phyloP scores from a whole-genome alignment of 2,329 filamentous ascomycete species.

The Kalmusia sp. region DNA sequence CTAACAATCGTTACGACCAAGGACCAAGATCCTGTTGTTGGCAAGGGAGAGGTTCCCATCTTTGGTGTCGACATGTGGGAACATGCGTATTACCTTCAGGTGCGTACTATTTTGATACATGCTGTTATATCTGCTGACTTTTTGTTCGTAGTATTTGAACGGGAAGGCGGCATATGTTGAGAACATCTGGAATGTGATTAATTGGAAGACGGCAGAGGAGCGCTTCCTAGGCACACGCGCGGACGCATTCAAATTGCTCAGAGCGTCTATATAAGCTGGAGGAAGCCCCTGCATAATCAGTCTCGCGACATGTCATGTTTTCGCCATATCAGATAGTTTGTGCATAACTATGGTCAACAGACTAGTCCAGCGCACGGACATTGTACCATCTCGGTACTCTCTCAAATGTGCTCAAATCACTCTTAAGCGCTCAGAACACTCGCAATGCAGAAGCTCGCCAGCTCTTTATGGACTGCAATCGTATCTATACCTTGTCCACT shows the following conservation, averaged over 20 bases:
- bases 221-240: conserved; percentile 60
- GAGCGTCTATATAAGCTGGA: conserved; percentile 36
- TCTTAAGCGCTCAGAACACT: conserved; percentile 32
- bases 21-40: conserved; percentile 80
- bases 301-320: neutral
- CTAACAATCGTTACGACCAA: conserved; percentile 81
- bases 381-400: conserved; percentile 37
- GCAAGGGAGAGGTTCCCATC: conserved; percentile 68
- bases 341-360: conserved; percentile 30
- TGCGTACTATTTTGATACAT: conserved; percentile 31
- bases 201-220: conserved; percentile 75
- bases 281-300: neutral
- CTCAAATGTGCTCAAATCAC: conserved; percentile 47
- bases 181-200: conserved; percentile 80
- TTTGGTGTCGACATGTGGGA: conserved; percentile 92
- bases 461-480: no score
- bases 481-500: neutral
- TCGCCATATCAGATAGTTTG: neutral
- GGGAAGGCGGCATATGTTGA: conserved; percentile 77
- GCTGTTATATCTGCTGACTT: conserved; percentile 4
- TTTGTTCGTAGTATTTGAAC: conserved; percentile 73
- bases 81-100: conserved; percentile 88
- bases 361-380: conserved; percentile 16
- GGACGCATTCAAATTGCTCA: conserved; percentile 48
- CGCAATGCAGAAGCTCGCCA: no score